These are phyloP conservation scores for Takakia lepidozioides DNA, from an alignment of 225 moss, liverwort and hornwort genomes.

Conservation along the genomic window DNA sequence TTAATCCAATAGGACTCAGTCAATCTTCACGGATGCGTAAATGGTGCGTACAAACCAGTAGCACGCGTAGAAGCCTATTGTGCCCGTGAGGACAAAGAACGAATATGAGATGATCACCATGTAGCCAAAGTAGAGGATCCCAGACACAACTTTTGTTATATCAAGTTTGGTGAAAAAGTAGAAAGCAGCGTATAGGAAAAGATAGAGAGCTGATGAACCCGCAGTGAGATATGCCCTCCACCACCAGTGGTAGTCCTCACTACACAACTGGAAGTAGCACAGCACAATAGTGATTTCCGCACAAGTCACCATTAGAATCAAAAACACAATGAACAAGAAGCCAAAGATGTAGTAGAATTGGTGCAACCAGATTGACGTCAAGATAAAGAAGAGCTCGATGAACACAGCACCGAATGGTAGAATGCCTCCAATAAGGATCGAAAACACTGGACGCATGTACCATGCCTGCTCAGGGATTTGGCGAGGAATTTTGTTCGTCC, in stretches of 20 bases:
- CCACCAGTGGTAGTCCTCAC: conserved; percentile 98
- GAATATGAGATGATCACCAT: conserved; percentile 95
- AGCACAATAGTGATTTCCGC: conserved; percentile 94
- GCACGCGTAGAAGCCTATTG: conserved; percentile 94
- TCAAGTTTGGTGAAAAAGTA: conserved; percentile 90
- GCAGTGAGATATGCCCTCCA: conserved; percentile 93
- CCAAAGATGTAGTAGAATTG: conserved; percentile 97
- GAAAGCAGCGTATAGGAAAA: conserved; percentile 80
- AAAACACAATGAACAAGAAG: conserved; percentile 81
- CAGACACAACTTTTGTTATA: conserved; percentile 81
- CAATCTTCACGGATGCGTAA: conserved; percentile 96
- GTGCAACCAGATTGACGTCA: conserved; percentile 92
- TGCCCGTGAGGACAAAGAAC: conserved; percentile 92
- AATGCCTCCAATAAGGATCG: conserved; percentile 85
- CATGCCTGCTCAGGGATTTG: conserved; percentile 93
- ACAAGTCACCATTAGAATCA: conserved; percentile 86
- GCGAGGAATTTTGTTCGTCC: conserved; percentile 89
- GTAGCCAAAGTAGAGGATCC: conserved; percentile 89
- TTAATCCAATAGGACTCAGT: no score
- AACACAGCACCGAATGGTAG: conserved; percentile 91
- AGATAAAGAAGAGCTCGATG: conserved; percentile 92
- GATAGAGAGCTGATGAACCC: conserved; percentile 83
- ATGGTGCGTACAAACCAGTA: conserved; percentile 98
- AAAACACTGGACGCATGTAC: conserved; percentile 90
- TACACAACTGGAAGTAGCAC: conserved; percentile 98